Base-by-base conservation (phyloP, 2,329 filamentous ascomycete genomes). In the Neofusicoccum sp. region DNA sequence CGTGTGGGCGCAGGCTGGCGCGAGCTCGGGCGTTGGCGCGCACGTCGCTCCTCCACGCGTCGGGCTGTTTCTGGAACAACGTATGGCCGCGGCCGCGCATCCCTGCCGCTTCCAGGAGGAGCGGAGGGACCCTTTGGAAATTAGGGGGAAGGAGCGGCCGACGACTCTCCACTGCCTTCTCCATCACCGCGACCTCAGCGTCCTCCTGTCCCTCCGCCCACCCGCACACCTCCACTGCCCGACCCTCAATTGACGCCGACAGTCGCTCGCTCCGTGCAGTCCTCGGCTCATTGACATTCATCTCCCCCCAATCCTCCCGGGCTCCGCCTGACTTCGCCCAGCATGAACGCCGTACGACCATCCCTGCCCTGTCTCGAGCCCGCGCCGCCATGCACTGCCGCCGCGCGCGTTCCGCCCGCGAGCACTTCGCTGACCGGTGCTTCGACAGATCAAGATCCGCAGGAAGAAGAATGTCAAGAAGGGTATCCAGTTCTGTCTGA, bases 391-490 rank as follows among this genome's bases (percentile, higher is more conserved):
- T 68, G 69, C 62, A 71, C 62, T 31, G 48, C 49, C 61, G 60
- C 61, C 51, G 30, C 40, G 58, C 47, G 58, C 51, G 26, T 34
- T 28, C 38, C 51, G n/a, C 40, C 12, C 33, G 12, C 36, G 9
- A 43, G 26, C 43, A 30, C 20, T 6, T 40, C 48, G 60, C 62
- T 67, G 61, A 64, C 71, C 68, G 68, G 66, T 51, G 49, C 40
- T 51, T 51, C 62, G 40, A 53, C 78, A 91, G 87, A 91, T 96
- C 80, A 95, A 96, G 90, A 93, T 97, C 78, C 93, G 95, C 82
- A 89, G 91, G 81, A 99, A 99, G 93, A 99, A 99, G 90, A 98
- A 99, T 86, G 93, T 99, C 82, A 97, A 97, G 90, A 97, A 97
- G 87, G 95, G 95, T 76, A 98, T 99, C 76, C 95, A 99, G 85